Percentiles rank a stretch among this genome's conserved stretches.
These are phyloP conservation scores for Boletus vinaceobasis DNA, from an alignment of 768 basidiomycete species.

Conservation along the genomic window DNA sequence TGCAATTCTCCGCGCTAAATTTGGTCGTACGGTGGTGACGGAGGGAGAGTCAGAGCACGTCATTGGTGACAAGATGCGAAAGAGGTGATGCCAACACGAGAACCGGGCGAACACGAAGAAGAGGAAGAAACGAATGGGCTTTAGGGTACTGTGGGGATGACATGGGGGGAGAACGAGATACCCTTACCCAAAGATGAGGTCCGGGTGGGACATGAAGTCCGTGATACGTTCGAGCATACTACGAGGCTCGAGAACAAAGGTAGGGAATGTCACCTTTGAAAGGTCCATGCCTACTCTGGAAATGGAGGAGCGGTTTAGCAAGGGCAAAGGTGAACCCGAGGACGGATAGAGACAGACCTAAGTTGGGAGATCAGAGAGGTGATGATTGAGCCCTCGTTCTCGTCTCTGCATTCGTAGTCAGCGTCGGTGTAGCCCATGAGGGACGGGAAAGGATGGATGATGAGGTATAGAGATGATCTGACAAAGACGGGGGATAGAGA, in stretches of 20 bases:
- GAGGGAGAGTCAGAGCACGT: not conserved
- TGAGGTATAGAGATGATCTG: constrained; percentile 4
- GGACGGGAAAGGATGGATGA: not conserved
- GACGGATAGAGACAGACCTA: constrained; percentile 44
- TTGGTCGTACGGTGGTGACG: constrained; percentile 5
- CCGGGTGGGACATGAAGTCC: constrained; percentile 98
- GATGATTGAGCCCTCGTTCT: constrained; percentile 91
- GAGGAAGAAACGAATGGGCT: constrained; percentile 7
- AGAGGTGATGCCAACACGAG: not conserved
- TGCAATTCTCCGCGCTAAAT: constrained; percentile 71
- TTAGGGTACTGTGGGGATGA: constrained; percentile 21
- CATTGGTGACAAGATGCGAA: not conserved
- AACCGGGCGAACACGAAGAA: not conserved
- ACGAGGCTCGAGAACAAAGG: constrained; percentile 94
- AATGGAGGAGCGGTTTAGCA: constrained; percentile 10
- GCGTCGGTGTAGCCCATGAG: constrained; percentile 32
- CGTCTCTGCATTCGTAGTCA: constrained; percentile 61
- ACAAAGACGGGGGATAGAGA: constrained; percentile 29
- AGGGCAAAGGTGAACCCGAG: not conserved
- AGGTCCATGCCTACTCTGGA: constrained; percentile 94
- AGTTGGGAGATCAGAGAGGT: constrained; percentile 85
- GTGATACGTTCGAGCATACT: constrained; percentile 98
- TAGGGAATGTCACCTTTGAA: constrained; percentile 88
- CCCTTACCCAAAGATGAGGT: constrained; percentile 90
- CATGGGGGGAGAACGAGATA: constrained; percentile 7